These are phyloP conservation scores for Salix udensis DNA, from an alignment of 345 rosid species.

Conservation along the genomic window DNA sequence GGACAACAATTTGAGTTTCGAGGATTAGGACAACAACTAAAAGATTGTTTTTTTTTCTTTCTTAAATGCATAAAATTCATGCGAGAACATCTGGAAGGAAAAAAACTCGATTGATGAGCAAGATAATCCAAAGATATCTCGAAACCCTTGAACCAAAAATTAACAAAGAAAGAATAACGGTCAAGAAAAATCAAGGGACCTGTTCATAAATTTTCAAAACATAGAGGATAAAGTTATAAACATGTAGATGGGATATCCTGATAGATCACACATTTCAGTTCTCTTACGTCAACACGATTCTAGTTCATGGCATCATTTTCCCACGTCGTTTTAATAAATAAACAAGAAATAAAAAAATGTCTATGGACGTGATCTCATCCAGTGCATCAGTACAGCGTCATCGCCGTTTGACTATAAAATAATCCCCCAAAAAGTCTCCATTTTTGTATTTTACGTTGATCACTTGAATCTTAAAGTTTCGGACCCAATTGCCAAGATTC, in stretches of 20 bases:
- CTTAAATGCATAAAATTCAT: no score
- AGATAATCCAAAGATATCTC: no score
- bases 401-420: neutral
- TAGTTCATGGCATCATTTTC: neutral
- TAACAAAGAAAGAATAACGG: no score
- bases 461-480: no score
- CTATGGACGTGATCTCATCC: neutral
- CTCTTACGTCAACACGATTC: conserved; percentile 26
- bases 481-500: neutral
- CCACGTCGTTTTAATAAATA: neutral
- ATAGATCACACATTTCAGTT: neutral
- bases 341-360: neutral
- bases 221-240: neutral
- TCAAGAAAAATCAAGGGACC: neutral
- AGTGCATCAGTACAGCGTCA: neutral
- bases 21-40: no score
- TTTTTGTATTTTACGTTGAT: neutral
- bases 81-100: no score
- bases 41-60: no score
- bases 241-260: neutral
- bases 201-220: neutral
- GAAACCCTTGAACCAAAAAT: no score
- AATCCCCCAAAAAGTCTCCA: neutral
- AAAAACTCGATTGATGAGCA: no score
- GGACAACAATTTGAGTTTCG: no score